These are phyloP conservation scores for Cladophialophora exuberans DNA, from an alignment of 2,329 filamentous ascomycete species.

Conservation along the genomic window DNA sequence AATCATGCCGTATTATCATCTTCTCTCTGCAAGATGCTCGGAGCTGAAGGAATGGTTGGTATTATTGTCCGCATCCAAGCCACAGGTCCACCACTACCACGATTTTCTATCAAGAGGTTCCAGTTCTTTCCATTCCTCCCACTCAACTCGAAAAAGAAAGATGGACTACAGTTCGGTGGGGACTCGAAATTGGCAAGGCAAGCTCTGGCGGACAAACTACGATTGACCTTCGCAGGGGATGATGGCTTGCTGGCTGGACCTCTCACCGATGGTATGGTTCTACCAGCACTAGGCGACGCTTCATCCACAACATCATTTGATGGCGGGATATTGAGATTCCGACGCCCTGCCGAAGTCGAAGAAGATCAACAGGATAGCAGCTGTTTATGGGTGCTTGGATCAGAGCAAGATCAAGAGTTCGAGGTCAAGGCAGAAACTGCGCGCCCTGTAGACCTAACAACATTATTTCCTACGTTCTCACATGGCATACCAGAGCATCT, in stretches of 20 bases:
- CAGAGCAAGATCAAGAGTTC: constrained; percentile 72
- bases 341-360: constrained; percentile 42
- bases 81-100: constrained; percentile 71
- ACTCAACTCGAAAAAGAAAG: constrained; percentile 57
- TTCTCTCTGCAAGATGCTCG: constrained; percentile 73
- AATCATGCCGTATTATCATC: constrained; percentile 80
- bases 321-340: constrained; percentile 79
- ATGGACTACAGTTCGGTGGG: constrained; percentile 81
- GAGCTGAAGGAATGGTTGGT: constrained; percentile 74
- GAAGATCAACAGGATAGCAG: constrained; percentile 36
- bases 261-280: constrained; percentile 82
- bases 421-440: constrained; percentile 77
- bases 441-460: constrained; percentile 58
- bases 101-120: constrained; percentile 67
- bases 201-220: constrained; percentile 68
- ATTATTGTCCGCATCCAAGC: constrained; percentile 86
- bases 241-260: constrained; percentile 76
- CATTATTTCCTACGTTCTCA: constrained; percentile 50
- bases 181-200: constrained; percentile 83
- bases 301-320: constrained; percentile 68
- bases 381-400: constrained; percentile 71
- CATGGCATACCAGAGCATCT: constrained; percentile 58
- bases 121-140: constrained; percentile 80
- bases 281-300: constrained; percentile 65
- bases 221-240: constrained; percentile 63